Percentiles rank a stretch among this genome's conserved stretches.
These are phyloP conservation scores for Penicillium sp. DNA, from an alignment of 2,329 filamentous ascomycete species.

Conservation along the genomic window DNA sequence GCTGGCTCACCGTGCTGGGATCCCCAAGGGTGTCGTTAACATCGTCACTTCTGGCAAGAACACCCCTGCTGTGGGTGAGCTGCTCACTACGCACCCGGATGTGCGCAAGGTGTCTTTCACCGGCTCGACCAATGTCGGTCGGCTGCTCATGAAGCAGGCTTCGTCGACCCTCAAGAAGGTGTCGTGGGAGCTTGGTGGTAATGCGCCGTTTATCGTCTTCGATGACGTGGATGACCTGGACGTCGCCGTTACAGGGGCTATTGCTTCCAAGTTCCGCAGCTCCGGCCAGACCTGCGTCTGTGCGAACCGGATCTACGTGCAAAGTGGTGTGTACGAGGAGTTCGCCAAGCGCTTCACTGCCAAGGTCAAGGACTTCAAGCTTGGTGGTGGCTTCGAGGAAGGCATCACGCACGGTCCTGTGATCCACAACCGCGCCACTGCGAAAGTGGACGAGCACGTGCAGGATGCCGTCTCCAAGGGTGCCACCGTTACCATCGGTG, in stretches of 20 bases:
- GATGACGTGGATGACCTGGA: slow-evolving; percentile 84
- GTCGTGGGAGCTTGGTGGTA: slow-evolving; percentile 88
- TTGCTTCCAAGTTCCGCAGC: slow-evolving; percentile 86
- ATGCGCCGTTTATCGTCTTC: slow-evolving; percentile 94
- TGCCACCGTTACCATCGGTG: slow-evolving; percentile 68
- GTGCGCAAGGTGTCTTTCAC: slow-evolving; percentile 94
- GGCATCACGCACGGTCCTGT: slow-evolving; percentile 48
- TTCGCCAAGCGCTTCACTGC: slow-evolving; percentile 54
- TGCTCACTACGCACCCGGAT: slow-evolving; percentile 68
- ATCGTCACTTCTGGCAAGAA: slow-evolving; percentile 75
- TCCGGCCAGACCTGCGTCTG: slow-evolving; percentile 95
- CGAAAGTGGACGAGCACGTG: slow-evolving; percentile 76
- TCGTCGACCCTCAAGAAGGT: slow-evolving; percentile 78
- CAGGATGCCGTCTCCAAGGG: slow-evolving; percentile 74
- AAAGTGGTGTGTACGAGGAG: slow-evolving; percentile 49
- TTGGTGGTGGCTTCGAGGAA: slow-evolving; percentile 45
- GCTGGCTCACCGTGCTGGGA: slow-evolving; percentile 77
- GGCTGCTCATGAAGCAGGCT: slow-evolving; percentile 84
- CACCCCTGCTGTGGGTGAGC: slow-evolving; percentile 71
- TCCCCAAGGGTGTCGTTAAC: slow-evolving; percentile 88
- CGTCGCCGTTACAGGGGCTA: slow-evolving; percentile 72
- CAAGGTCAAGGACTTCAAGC: slow-evolving; percentile 48
- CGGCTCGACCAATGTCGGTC: slow-evolving; percentile 63
- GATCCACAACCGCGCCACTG: slow-evolving; percentile 73
- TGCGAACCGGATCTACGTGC: slow-evolving; percentile 56